Evolutionary conservation across 1,139 yeast species (phyloP).

Genomic region (Yarrowia galli): DNA sequence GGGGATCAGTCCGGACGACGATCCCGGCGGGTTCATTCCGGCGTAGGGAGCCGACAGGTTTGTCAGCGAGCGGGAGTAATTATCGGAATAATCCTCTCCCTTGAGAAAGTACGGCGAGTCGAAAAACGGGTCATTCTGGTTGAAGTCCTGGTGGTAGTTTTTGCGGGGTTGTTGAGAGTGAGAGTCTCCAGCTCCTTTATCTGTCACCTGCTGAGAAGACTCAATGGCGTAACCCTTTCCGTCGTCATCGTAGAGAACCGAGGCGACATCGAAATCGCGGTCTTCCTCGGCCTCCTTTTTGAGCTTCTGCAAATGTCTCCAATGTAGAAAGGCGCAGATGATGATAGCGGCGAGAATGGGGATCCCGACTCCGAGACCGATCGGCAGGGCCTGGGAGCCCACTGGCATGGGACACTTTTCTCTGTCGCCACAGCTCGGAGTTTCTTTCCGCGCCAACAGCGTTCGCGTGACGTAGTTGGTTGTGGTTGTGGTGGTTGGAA

Average conservation of each 20-base stretch:
- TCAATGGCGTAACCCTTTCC: not conserved
- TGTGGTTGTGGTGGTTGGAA: no score
- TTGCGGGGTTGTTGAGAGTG: not conserved
- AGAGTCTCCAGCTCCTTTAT: not conserved
- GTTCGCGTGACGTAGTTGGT: not conserved
- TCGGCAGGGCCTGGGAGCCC: constrained; percentile 49
- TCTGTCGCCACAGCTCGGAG: constrained; percentile 42
- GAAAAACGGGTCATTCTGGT: constrained; percentile 35
- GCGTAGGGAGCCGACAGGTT: constrained; percentile 13
- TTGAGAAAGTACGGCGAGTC: constrained; percentile 32
- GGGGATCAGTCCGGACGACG: constrained; percentile 5
- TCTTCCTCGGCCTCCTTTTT: constrained; percentile 51
- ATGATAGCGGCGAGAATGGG: constrained; percentile 50
- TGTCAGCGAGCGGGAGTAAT: constrained; percentile 27
- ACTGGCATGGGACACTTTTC: constrained; percentile 47
- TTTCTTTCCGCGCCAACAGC: constrained; percentile 9
- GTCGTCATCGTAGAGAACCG: constrained; percentile 40
- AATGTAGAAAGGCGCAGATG: constrained; percentile 49
- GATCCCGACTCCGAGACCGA: constrained; percentile 53
- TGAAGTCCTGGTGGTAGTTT: constrained; percentile 28
- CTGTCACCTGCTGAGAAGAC: not conserved
- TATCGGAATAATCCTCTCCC: constrained; percentile 26
- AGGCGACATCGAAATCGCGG: constrained; percentile 50
- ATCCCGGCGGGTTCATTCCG: constrained; percentile 21
- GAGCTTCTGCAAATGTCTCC: constrained; percentile 49